Conservation (phyloP, 1,284 basidiomycete genomes). For the Ustilago trichophora region DNA sequence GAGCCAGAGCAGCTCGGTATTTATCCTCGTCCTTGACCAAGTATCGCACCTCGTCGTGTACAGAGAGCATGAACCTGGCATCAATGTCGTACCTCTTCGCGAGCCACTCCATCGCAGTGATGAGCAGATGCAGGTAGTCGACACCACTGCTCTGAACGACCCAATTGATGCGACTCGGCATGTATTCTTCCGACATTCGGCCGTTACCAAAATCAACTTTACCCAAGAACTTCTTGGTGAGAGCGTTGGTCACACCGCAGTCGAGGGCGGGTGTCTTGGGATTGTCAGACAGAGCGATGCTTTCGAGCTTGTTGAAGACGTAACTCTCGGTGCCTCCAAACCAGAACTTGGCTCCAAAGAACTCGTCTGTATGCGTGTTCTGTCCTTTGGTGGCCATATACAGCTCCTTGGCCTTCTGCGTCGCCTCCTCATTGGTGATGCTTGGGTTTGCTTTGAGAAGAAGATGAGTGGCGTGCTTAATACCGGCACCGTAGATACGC, state of each 20-base stretch:
- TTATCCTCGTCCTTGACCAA: constrained; percentile 86
- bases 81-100: constrained; percentile 82
- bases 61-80: constrained; percentile 93
- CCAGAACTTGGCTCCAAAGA: constrained; percentile 80
- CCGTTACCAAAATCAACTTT: constrained; percentile 65
- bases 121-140: constrained; percentile 95
- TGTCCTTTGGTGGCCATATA: constrained; percentile 93
- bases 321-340: constrained; percentile 95
- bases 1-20: constrained; percentile 87
- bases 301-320: constrained; percentile 99
- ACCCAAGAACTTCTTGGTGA: constrained; percentile 87
- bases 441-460: constrained; percentile 85
- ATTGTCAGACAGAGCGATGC: constrained; percentile 85
- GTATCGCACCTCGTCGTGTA: constrained; percentile 96
- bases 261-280: constrained; percentile 92
- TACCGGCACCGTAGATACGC: constrained; percentile 96
- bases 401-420: constrained; percentile 81
- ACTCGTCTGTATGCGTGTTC: constrained; percentile 50
- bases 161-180: constrained; percentile 98
- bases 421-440: constrained; percentile 81
- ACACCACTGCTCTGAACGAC: constrained; percentile 98
- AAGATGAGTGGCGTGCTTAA: constrained; percentile 89
- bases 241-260: constrained; percentile 90
- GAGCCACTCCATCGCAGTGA: constrained; percentile 93
- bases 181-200: constrained; percentile 81